Percentiles rank a stretch among this genome's conserved stretches.
Evolutionary conservation across 1,284 basidiomycete genomes (phyloP).

Genomic region (Mycena citricolor): DNA sequence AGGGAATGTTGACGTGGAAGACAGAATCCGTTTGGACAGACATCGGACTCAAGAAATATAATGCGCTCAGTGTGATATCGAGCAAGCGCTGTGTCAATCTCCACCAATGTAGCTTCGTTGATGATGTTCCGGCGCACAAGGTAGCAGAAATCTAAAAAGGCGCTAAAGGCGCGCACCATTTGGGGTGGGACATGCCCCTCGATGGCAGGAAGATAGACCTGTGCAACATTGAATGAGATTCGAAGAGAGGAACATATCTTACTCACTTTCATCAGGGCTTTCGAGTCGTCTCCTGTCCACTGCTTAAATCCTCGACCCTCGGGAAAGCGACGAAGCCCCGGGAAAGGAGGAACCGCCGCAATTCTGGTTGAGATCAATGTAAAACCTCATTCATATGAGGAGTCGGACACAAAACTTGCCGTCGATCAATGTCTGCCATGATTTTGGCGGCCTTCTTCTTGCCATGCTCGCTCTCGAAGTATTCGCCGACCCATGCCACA

Average conservation of each 20-base stretch:
- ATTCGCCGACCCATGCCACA: conserved; percentile 34
- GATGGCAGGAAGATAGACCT: conserved; percentile 33
- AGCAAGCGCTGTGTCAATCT: conserved; percentile 28
- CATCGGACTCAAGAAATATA: conserved; percentile 31
- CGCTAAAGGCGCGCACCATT: conserved; percentile 26
- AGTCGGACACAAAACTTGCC: not conserved
- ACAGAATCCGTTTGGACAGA: conserved; percentile 25
- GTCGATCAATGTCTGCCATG: conserved; percentile 34
- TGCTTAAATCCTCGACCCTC: conserved; percentile 22
- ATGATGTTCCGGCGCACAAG: conserved; percentile 29
- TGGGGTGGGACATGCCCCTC: conserved; percentile 25
- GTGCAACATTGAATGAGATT: not conserved
- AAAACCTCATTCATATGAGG: too few species aligned
- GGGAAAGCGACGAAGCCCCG: conserved; percentile 10
- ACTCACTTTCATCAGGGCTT: conserved; percentile 31
- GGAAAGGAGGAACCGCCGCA: conserved; percentile 11
- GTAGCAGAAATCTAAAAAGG: conserved; percentile 39
- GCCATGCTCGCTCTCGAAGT: conserved; percentile 25
- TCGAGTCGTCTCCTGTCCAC: conserved; percentile 20
- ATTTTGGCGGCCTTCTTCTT: conserved; percentile 22
- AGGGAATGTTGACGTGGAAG: conserved; percentile 34
- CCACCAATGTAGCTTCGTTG: conserved; percentile 21
- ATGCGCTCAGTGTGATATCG: conserved; percentile 33
- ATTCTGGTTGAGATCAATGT: not conserved
- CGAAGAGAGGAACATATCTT: not conserved